Evolutionary conservation across 805 yeast genomes (phyloP).

Genomic region (Candida argentea): DNA sequence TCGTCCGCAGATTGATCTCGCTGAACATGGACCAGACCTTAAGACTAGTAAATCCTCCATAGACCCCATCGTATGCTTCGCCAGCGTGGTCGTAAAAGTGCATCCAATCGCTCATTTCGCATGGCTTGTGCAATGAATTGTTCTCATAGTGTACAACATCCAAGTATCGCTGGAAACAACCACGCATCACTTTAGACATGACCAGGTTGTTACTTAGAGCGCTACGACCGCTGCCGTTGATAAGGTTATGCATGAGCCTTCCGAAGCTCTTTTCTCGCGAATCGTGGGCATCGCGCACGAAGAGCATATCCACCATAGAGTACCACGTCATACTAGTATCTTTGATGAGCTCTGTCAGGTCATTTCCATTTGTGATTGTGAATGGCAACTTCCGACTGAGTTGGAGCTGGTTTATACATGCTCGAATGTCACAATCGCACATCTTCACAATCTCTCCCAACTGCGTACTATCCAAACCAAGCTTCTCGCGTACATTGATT

Average conservation of each 20-base stretch:
- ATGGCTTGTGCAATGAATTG: slow-evolving; percentile 48
- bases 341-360: slow-evolving; percentile 18
- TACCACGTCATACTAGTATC: slow-evolving; percentile 64
- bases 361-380: slow-evolving; percentile 3
- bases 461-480: slow-evolving; percentile 37
- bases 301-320: slow-evolving; percentile 49
- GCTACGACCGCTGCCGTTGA: slow-evolving; percentile 27
- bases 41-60: slow-evolving; percentile 46
- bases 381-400: too few species aligned
- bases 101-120: slow-evolving; percentile 65
- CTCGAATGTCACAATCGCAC: slow-evolving; percentile 77
- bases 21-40: slow-evolving; percentile 58
- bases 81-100: slow-evolving; percentile 55
- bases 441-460: slow-evolving; percentile 58
- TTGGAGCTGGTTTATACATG: slow-evolving; percentile 76
- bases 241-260: slow-evolving; percentile 35
- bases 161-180: slow-evolving; percentile 62
- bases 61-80: slow-evolving; percentile 33
- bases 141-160: slow-evolving; percentile 53
- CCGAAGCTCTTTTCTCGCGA: slow-evolving; percentile 39
- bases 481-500: slow-evolving; percentile 44
- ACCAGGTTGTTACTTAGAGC: slow-evolving; percentile 26
- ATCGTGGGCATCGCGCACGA: slow-evolving; percentile 38
- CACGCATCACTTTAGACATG: slow-evolving; percentile 56
- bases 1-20: slow-evolving; percentile 36